These are phyloP conservation scores for Penicillium herquei DNA, from an alignment of 495 filamentous ascomycete genomes.

Conservation along the genomic window DNA sequence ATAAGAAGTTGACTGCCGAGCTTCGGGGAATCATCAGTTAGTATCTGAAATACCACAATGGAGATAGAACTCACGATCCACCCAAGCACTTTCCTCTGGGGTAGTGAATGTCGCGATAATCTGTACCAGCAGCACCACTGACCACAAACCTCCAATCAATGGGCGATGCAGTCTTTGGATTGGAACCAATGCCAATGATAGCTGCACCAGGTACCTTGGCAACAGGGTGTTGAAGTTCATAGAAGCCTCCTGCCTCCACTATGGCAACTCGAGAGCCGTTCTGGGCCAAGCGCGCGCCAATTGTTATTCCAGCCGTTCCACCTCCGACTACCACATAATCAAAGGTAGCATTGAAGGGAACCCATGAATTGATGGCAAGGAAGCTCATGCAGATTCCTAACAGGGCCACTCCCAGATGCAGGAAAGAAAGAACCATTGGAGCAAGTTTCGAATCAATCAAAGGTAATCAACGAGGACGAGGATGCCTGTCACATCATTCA, in stretches of 20 bases:
- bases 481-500: not conserved
- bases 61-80: conserved; percentile 30
- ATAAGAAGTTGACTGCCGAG: conserved; percentile 36
- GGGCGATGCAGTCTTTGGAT: conserved; percentile 24
- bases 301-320: conserved; percentile 48
- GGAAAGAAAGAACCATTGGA: conserved; percentile 3
- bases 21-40: conserved; percentile 8
- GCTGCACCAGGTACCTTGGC: conserved; percentile 46
- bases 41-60: not conserved
- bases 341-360: conserved; percentile 24
- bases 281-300: conserved; percentile 46
- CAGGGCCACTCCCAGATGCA: not conserved
- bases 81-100: conserved; percentile 38
- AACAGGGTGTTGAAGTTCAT: conserved; percentile 44
- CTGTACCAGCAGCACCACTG: conserved; percentile 26
- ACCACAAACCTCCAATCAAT: conserved; percentile 53
- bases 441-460: not conserved
- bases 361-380: conserved; percentile 1
- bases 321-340: conserved; percentile 56
- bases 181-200: conserved; percentile 32
- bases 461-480: not conserved
- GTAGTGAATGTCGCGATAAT: conserved; percentile 39
- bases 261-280: conserved; percentile 39
- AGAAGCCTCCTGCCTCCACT: conserved; percentile 59
- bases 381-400: not conserved